A percentile compares a stretch with the other conserved stretches of the same genome.
These are phyloP conservation scores for Erysimum cheiri DNA, from an alignment of 441 rosid species.

Conservation along the genomic window DNA sequence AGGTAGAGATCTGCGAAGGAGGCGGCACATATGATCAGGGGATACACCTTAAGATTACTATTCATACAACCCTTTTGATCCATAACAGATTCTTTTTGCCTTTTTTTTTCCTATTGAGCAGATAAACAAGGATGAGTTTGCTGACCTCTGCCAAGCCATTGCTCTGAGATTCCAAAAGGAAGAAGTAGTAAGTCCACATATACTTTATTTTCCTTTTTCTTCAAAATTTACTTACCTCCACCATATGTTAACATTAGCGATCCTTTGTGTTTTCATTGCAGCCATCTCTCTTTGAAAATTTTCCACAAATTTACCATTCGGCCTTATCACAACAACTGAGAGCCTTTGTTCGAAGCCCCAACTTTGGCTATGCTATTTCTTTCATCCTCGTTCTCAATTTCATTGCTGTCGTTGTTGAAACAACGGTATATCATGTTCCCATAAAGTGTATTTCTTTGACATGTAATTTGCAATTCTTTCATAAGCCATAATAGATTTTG, in stretches of 20 bases:
- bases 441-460: constrained; percentile 17
- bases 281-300: constrained; percentile 77
- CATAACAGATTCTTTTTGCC: constrained; percentile 12
- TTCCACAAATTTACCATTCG: constrained; percentile 67
- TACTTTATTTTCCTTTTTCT: constrained; percentile 29
- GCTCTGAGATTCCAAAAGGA: constrained; percentile 92
- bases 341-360: constrained; percentile 70
- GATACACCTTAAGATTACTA: constrained; percentile 13
- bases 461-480: constrained; percentile 11
- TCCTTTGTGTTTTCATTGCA: constrained; percentile 50
- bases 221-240: constrained; percentile 21
- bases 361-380: constrained; percentile 78
- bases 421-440: constrained; percentile 72
- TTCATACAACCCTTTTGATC: constrained; percentile 8
- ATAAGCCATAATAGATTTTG: constrained; percentile 17
- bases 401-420: constrained; percentile 84
- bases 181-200: constrained; percentile 72
- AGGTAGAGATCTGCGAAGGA: constrained; percentile 53
- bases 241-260: constrained; percentile 33
- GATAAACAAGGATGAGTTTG: constrained; percentile 90
- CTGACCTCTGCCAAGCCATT: constrained; percentile 96
- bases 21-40: constrained; percentile 28
- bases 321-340: constrained; percentile 73
- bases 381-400: constrained; percentile 81
- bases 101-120: constrained; percentile 44